phyloP scores from a whole-genome alignment of 495 filamentous ascomycete genomes.

The Cladorrhinum samala region DNA sequence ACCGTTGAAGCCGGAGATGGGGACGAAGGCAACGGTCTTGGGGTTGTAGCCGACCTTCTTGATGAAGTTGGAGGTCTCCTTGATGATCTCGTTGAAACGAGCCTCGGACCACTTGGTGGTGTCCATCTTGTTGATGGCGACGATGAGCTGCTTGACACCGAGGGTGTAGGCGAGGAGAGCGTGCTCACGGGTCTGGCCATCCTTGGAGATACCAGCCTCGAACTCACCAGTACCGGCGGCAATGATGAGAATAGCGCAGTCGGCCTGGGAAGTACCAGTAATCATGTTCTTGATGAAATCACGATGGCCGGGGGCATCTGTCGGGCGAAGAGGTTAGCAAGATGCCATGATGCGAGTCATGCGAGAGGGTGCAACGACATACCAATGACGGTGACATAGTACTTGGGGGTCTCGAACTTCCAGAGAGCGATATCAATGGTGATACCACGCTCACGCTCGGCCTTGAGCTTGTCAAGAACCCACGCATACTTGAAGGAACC shows the following conservation, averaged over 20 bases:
- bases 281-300: constrained; percentile 99
- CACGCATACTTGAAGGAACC: constrained; percentile 99
- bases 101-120: constrained; percentile 96
- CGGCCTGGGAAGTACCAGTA: constrained; percentile 99
- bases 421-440: constrained; percentile 99
- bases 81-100: constrained; percentile 98
- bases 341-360: not conserved
- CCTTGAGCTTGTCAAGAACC: constrained; percentile 99
- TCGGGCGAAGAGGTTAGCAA: constrained; percentile 11
- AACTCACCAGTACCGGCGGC: constrained; percentile 99
- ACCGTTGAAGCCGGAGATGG: constrained; percentile 99
- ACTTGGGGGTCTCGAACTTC: constrained; percentile 99
- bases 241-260: constrained; percentile 99
- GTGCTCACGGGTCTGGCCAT: constrained; percentile 99
- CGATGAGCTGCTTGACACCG: constrained; percentile 99
- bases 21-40: constrained; percentile 95
- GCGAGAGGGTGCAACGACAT: constrained; percentile 31
- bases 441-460: constrained; percentile 99
- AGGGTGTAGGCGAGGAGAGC: constrained; percentile 99
- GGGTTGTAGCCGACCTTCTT: constrained; percentile 99
- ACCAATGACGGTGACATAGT: constrained; percentile 99
- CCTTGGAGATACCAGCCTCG: constrained; percentile 99
- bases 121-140: constrained; percentile 99
- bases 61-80: constrained; percentile 99
- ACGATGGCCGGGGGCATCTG: constrained; percentile 98